Base-by-base conservation (phyloP, 148 eudicot species). In the Dysphania ambrosioides region DNA sequence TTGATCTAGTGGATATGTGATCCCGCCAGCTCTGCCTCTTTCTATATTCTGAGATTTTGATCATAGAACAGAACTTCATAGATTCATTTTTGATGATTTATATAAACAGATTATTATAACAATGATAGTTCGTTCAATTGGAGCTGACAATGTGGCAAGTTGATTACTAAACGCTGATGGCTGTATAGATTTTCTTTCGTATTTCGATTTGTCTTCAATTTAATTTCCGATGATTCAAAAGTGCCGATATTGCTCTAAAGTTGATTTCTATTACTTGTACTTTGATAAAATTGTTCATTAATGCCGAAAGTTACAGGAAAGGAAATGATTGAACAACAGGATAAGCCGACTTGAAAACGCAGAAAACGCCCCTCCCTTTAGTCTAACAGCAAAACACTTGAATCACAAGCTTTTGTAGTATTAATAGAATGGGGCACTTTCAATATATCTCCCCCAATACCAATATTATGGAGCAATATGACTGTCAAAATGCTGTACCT, bases 31-130 rank as follows among this genome's bases (percentile, higher is more conserved):
- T 35, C 66, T 15, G 8, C 32, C 66, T 31, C 10, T 56, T 27
- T 56, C 9, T 29, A 13, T 31, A 3, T 35, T 67, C 56, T 15
- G 27, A 41, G 70, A 34, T 47, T 34, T 36, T 29, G 41, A 47
- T 12, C 8, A 21, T 64, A 64, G 44, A 35, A 35, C 16, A 35
- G 53, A 15, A 42, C 30, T 44, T 75, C 19, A 32, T 71, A 47
- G 53, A 40, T 44, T 83, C 13, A 60, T 68, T 71, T 56, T 61
- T 72, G 70, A 67, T 64, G 72, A 78, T 65, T 55, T 66, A 56
- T 42, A 4, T 66, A 41, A 36, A 72, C 47, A 53, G 15, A 24
- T 27, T 6, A 31, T 61, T 16, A 4, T 61, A 12, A 6, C 13
- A 4, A 29, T 0, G 65, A 61, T 61, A 61, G 16, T 26, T n/a